A percentile compares a stretch with the other conserved stretches of the same genome.
Conservation (phyloP, 805 yeast genomes). For the Isabelozyma gotoi region DNA sequence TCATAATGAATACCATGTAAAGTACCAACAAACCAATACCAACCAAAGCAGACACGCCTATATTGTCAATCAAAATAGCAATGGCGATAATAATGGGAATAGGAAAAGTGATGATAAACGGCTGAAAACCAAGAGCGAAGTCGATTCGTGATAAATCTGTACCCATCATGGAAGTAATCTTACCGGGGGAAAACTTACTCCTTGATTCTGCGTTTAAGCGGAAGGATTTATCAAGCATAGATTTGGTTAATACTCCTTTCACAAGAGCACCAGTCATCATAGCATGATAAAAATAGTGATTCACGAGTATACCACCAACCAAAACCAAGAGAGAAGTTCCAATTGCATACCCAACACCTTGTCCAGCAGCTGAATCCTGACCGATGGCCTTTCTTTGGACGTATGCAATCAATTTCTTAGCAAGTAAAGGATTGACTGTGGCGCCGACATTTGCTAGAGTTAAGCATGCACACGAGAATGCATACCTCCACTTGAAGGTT, state of each 20-base stretch:
- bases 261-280: slow-evolving; percentile 61
- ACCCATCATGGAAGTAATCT: slow-evolving; percentile 68
- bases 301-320: slow-evolving; percentile 28
- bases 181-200: slow-evolving; percentile 59
- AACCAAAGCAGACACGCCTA: slow-evolving; percentile 69
- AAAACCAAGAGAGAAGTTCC: slow-evolving; percentile 20
- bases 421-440: slow-evolving; percentile 18
- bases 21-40: slow-evolving; percentile 43
- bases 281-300: slow-evolving; percentile 60
- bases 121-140: slow-evolving; percentile 61
- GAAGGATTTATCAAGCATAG: slow-evolving; percentile 66
- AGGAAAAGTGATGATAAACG: slow-evolving; percentile 59
- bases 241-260: slow-evolving; percentile 65
- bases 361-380: slow-evolving; percentile 13
- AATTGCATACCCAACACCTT: slow-evolving; percentile 34
- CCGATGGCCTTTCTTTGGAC: slow-evolving; percentile 25
- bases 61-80: slow-evolving; percentile 57
- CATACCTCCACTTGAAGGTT: slow-evolving; percentile 26
- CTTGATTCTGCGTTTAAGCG: slow-evolving; percentile 54
- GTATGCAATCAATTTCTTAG: slow-evolving; percentile 28
- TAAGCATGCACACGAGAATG: slow-evolving; percentile 26
- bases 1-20: slow-evolving; percentile 30
- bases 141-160: slow-evolving; percentile 78
- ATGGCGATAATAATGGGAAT: slow-evolving; percentile 58
- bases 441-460: slow-evolving; percentile 1